Base-by-base conservation (phyloP, 768 basidiomycete species). In the Termitomyces sp. region DNA sequence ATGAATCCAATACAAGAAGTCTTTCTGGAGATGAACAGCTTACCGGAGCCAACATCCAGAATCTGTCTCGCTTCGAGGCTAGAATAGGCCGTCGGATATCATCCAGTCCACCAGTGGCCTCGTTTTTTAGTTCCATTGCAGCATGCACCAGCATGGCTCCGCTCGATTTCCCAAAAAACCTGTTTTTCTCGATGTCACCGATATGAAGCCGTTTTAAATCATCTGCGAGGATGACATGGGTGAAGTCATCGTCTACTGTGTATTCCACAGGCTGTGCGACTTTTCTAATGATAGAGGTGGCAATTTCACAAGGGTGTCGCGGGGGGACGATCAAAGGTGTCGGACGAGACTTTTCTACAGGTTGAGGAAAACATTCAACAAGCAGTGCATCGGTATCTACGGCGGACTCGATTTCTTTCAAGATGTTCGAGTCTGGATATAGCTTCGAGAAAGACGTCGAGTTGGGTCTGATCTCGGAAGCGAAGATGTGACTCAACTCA, bases 381-480 rank as follows among this genome's bases (percentile, higher is more conserved):
- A 58, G 58, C 61, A 58, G 62, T 3, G 46, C 58, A 50, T 66
- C 65, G 18, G 49, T 53, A 22, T 66, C 61, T 20, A 36, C 44
- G 18, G 45, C 63, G n/a, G 66, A 61, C 20, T 73, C 83, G 10
- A 88, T 70, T 62, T 88, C 83, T 57, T 77, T 78, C 22, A 83
- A 75, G 33, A 86, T 76, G 54, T 84, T 80, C 46, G 81, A 80
- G 51, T 87, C 83, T 13, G 87, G 86, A 63, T 81, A 84, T 46
- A 90, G 73, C 87, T 88, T 43, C 44, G 44, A 36, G 38, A 22
- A 16, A n/a, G 2, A 20, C 16, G 6, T 3, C 26, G 6, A 14
- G 18, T 54, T 20, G 26, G 33, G 20, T 14, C 12, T 30, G 22
- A 42, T 48, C 33, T 51, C 40, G 13, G 22, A 13, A 10, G 2